Evolutionary conservation across 805 yeast genomes (phyloP).

Genomic region (Candida jianshihensis): DNA sequence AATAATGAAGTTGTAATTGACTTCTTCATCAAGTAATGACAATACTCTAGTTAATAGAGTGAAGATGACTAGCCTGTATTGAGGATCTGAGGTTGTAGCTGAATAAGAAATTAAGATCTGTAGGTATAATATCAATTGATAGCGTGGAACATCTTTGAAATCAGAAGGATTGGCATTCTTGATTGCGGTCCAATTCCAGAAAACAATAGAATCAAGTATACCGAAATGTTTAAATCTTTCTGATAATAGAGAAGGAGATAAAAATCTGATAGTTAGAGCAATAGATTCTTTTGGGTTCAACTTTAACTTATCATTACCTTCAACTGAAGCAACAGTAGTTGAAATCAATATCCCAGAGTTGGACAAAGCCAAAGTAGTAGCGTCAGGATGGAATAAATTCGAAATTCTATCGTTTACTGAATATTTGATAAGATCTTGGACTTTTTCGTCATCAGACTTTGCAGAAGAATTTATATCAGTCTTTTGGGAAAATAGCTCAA

Average conservation of each 20-base stretch:
- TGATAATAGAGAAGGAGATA: constrained; percentile 32
- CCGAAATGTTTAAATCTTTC: constrained; percentile 17
- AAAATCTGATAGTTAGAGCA: constrained; percentile 33
- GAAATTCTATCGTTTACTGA: constrained; percentile 29
- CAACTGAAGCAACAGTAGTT: constrained; percentile 18
- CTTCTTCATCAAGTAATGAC: constrained; percentile 47
- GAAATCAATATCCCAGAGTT: constrained; percentile 27
- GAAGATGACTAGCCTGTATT: constrained; percentile 37
- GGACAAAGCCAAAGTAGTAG: constrained; percentile 24
- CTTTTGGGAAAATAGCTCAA: constrained; percentile 35
- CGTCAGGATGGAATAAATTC: constrained; percentile 21
- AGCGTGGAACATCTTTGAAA: constrained; percentile 23
- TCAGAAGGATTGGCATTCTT: constrained; percentile 16
- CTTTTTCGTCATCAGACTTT: constrained; percentile 27
- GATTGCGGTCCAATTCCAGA: constrained; percentile 32
- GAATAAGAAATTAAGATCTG: constrained; percentile 34
- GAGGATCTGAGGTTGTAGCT: constrained; percentile 29
- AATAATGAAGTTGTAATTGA: constrained; percentile 50
- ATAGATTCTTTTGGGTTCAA: constrained; percentile 25
- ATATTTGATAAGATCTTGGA: constrained; percentile 29
- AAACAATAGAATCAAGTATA: constrained; percentile 24
- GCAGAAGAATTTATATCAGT: constrained; percentile 24
- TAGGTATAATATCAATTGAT: constrained; percentile 30
- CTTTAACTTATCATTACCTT: constrained; percentile 6
- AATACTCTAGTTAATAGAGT: constrained; percentile 61